phyloP scores from a whole-genome alignment of 1,284 basidiomycete species.

The Ustilago vetiveriae region DNA sequence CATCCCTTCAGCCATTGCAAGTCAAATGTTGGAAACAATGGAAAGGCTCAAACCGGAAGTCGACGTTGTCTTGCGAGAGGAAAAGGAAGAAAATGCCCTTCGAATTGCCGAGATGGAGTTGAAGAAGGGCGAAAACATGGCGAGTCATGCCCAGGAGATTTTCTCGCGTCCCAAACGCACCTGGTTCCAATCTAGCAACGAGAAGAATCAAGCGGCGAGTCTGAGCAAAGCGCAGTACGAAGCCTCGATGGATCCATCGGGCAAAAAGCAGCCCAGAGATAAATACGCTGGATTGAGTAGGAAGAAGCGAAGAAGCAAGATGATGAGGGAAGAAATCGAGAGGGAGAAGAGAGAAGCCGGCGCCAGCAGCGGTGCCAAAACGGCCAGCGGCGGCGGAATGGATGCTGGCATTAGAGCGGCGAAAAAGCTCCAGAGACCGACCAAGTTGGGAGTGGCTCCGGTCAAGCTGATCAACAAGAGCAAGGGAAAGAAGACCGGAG shows the following conservation, averaged over 20 bases:
- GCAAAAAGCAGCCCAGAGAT: conserved; percentile 15
- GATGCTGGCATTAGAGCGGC: conserved; percentile 58
- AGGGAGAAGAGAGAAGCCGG: conserved; percentile 39
- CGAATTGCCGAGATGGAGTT: conserved; percentile 89
- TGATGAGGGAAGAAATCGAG: conserved; percentile 60
- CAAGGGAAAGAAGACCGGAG: conserved; percentile 16
- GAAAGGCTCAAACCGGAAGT: conserved; percentile 82
- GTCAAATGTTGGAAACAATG: conserved; percentile 78
- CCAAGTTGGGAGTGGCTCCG: conserved; percentile 52
- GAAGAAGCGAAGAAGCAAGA: conserved; percentile 51
- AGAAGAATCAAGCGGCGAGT: conserved; percentile 72
- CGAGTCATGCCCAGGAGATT: conserved; percentile 94
- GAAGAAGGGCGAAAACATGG: conserved; percentile 93
- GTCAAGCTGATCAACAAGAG: conserved; percentile 31
- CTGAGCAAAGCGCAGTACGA: conserved; percentile 49
- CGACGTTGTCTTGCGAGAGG: conserved; percentile 83
- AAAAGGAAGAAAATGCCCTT: conserved; percentile 89
- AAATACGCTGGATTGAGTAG: conserved; percentile 60
- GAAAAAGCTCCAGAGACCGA: conserved; percentile 58
- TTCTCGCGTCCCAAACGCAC: conserved; percentile 90
- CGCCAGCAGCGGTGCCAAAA: conserved; percentile 14
- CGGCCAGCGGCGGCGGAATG: conserved; percentile 17
- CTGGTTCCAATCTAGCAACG: conserved; percentile 93
- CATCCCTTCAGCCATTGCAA: conserved; percentile 80
- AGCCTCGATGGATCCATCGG: conserved; percentile 43